Base-by-base conservation (phyloP, 768 basidiomycete species). In the Russula dissimulans region DNA sequence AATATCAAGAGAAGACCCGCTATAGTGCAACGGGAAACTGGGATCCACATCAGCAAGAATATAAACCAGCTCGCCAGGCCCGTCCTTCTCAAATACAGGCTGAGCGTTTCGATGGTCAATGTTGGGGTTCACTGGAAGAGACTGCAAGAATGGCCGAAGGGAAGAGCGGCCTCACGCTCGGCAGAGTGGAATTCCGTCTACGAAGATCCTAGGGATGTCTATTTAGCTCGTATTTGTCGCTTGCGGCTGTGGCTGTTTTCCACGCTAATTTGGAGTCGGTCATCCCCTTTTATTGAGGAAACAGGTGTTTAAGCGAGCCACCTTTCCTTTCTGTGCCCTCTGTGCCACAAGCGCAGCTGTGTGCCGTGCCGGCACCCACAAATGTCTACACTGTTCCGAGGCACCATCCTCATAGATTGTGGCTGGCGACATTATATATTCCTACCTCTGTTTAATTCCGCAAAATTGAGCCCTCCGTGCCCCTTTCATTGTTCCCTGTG, bases 61-160 rank as follows among this genome's bases (percentile, higher is more conserved):
- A 47, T 42, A 50, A 69, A 53, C 48, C 60, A 63, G 29, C 48
- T 64, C 41, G 57, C 26, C 49, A 46, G 61, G 46, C 65, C 63
- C 55, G 51, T 22, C 34, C 38, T 14, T 41, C 39, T 56, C 52
- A 56, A 31, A 70, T 67, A 43, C 56, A 59, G 42, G 66, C 67
- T 46, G 64, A 64, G 56, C 65, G 68, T 3, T 64, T 79, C 34
- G 72, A 75, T 17, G 71, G 71, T 14, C 71, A 69, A 26, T 76
- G 74, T 3, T 79, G 78, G 76, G 73, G 74, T 36, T 75, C 79
- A 32, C 66, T 86, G 2, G 77, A 78, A 26, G 79, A 85, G 66
- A 77, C 79, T 1, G 74, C 83, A 43, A 75, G 72, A 57, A 77
- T 87, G 77, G 84, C 83, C 22, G 85, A 87, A 67, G 81, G 77